phyloP scores from a whole-genome alignment of 306 rosid species.

The Inga oerstediana region DNA sequence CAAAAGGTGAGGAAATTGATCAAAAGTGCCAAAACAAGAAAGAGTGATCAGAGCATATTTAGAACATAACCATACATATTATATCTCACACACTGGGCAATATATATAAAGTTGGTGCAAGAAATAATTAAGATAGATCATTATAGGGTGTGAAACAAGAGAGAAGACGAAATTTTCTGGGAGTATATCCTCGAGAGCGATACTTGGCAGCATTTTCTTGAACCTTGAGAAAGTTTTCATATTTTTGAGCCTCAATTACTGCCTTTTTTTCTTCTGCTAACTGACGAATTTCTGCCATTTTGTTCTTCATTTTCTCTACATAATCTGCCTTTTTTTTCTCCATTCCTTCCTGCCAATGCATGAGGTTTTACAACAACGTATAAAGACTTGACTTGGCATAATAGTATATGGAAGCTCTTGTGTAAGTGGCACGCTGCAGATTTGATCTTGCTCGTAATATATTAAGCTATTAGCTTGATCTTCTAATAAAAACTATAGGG shows the following conservation, averaged over 20 bases:
- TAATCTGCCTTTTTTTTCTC: slow-evolving; percentile 71
- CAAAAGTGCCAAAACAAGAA: background rate
- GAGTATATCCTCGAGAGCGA: slow-evolving; percentile 69
- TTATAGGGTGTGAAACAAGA: slow-evolving; percentile 42
- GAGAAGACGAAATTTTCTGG: slow-evolving; percentile 55
- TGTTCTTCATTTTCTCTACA: slow-evolving; percentile 70
- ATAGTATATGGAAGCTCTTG: background rate
- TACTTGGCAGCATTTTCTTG: slow-evolving; percentile 72
- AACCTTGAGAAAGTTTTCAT: slow-evolving; percentile 60
- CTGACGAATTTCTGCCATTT: slow-evolving; percentile 65
- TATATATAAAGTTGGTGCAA: background rate
- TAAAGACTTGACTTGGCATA: background rate
- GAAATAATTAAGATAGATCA: background rate
- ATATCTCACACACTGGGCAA: background rate
- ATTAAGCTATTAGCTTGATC: background rate
- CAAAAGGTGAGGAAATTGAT: background rate
- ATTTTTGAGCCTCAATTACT: slow-evolving; percentile 57
- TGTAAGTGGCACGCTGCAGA: background rate
- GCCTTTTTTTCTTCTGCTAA: slow-evolving; percentile 79
- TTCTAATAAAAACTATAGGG: no score
- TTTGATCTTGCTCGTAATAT: no score
- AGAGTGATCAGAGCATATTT: background rate
- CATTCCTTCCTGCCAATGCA: slow-evolving; percentile 56
- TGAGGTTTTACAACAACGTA: background rate
- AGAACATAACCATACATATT: background rate